Evolutionary conservation across 768 basidiomycete species (phyloP).

Genomic region (Boletus pseudopeckii): DNA sequence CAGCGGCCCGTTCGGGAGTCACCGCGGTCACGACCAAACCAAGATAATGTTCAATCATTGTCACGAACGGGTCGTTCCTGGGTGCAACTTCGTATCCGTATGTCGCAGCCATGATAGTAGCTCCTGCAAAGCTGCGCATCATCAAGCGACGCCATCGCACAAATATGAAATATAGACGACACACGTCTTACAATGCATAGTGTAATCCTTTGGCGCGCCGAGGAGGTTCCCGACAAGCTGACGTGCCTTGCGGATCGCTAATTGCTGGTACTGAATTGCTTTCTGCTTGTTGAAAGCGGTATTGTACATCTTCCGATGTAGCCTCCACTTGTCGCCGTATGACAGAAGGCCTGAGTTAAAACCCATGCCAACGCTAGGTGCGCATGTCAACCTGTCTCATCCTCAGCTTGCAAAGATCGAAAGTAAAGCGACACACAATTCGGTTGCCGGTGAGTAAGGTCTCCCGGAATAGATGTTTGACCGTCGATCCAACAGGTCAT

Average conservation of each 20-base stretch:
- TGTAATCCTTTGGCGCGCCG: constrained; percentile 11
- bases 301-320: constrained; percentile 30
- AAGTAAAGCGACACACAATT: constrained; percentile 12
- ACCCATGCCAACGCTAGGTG: constrained; percentile 28
- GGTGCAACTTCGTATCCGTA: constrained; percentile 28
- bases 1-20: constrained; percentile 21
- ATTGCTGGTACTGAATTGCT: constrained; percentile 7
- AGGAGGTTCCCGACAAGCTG: constrained; percentile 26
- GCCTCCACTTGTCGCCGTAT: constrained; percentile 30
- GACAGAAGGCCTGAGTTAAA: constrained; percentile 29
- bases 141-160: neutral
- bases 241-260: constrained; percentile 16
- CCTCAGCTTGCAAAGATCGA: neutral
- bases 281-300: constrained; percentile 17
- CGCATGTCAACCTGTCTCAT: neutral
- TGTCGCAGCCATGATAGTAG: constrained; percentile 21
- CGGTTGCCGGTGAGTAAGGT: constrained; percentile 19
- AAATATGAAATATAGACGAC: constrained; percentile 9
- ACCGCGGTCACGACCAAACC: constrained; percentile 10
- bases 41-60: constrained; percentile 10
- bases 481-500: constrained; percentile 24
- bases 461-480: constrained; percentile 29
- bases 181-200: constrained; percentile 19
- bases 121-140: constrained; percentile 17
- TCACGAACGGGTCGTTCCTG: constrained; percentile 27